Evolutionary conservation across 345 rosid species (phyloP), one percentile per base, ranked within the genome.

Genomic region (Trapa bicornis): DNA sequence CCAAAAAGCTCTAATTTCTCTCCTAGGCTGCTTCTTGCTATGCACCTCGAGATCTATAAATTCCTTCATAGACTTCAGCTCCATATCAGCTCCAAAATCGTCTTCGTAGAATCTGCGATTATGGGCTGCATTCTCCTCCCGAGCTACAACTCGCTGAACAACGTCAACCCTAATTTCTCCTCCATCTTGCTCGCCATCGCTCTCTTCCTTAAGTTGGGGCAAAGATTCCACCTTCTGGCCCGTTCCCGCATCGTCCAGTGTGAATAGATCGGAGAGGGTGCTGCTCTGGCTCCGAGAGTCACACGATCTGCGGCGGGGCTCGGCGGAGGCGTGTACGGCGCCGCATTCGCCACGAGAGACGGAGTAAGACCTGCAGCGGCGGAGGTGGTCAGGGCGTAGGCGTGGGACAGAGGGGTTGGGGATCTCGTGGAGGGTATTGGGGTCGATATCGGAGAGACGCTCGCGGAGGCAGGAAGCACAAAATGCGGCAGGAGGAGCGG

Each of bases 401-500:
- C 68, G 78, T 12, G 75, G 60, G 70, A 72, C 67, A 61, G 80
- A 77, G 74, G 75, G 82, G 68, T 69, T 53, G 77, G 72, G 38
- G 72, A 70, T 69, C 61, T 50, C 72, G 69, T 75, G 73, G 73
- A 74, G 70, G 79, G 75, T 60, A 16, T 57, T 74, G 54, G 85
- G 81, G 61, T 68, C 85, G 35, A 89, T 82, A 66, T 73, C 78
- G 73, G 83, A 75, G 67, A 89, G 96, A 41, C 92, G 88, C 64
- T 89, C 96, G 33, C 82, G 78, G 81, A 89, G 96, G 72, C 96
- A 89, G 60, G 85, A 76, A 52, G 96, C 83, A 75, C 96, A 89
- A 75, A 83, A 82, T 38, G 88, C 85, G 52, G 84, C 77, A 67
- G 96, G 80, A 48, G 74, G 80, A 43, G 76, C 50, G 54, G 89